phyloP scores from a whole-genome alignment of 2,329 filamentous ascomycete genomes.

The Knoxdaviesia proteae region DNA sequence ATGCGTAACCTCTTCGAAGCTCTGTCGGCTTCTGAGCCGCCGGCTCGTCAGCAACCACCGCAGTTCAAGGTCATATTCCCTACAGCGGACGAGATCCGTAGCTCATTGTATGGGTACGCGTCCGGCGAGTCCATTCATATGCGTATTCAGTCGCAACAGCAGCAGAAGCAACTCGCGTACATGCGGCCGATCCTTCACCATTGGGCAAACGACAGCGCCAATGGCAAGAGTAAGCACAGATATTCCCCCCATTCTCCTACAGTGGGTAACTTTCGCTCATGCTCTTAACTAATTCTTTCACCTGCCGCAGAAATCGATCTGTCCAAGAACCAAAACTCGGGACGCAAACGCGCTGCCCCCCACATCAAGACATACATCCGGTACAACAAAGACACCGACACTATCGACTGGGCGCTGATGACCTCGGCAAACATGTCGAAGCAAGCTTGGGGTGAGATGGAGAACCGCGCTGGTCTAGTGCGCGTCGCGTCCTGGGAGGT shows the following conservation, averaged over 20 bases:
- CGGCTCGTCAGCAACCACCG: constrained; percentile 13
- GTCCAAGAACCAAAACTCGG: constrained; percentile 22
- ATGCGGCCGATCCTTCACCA: constrained; percentile 50
- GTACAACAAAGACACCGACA: constrained; percentile 20
- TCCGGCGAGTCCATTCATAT: constrained; percentile 69
- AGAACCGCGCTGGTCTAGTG: constrained; percentile 34
- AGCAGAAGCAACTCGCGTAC: constrained; percentile 54
- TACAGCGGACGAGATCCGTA: constrained; percentile 56
- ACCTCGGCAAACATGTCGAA: constrained; percentile 85
- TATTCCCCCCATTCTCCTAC: not conserved
- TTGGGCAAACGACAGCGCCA: constrained; percentile 44
- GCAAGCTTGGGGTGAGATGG: constrained; percentile 64
- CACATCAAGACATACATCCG: constrained; percentile 82
- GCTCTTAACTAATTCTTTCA: not conserved
- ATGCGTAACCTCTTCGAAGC: constrained; percentile 39
- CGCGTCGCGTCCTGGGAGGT: constrained; percentile 66
- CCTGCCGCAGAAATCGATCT: not conserved
- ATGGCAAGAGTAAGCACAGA: constrained; percentile 13
- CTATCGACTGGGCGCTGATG: constrained; percentile 66
- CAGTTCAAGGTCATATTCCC: constrained; percentile 60
- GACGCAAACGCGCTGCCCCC: constrained; percentile 51
- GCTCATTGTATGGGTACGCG: constrained; percentile 55
- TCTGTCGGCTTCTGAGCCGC: constrained; percentile 15
- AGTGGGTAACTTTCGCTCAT: too few species aligned
- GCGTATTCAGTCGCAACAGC: constrained; percentile 48